Conservation (phyloP, 2,329 filamentous ascomycete genomes). For the Aphanocladium album region DNA sequence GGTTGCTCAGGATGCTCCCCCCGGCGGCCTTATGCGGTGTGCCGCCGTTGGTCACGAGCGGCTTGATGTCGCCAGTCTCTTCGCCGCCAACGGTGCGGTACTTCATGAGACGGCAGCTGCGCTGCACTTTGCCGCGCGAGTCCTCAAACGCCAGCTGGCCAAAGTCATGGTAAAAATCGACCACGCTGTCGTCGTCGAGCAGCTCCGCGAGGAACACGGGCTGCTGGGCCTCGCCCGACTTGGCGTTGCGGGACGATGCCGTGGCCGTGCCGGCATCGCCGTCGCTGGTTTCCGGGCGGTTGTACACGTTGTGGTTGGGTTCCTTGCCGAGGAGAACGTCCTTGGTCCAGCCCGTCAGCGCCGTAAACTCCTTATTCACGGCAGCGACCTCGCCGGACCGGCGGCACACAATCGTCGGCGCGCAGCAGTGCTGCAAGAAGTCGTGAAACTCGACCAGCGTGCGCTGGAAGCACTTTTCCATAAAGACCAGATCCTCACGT, state of each 20-base stretch:
- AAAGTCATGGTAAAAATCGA: constrained; percentile 95
- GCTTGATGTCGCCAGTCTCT: constrained; percentile 44
- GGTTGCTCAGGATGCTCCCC: constrained; percentile 49
- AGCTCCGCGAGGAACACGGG: constrained; percentile 89
- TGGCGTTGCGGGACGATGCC: constrained; percentile 38
- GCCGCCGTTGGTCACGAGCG: constrained; percentile 34
- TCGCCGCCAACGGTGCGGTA: constrained; percentile 71
- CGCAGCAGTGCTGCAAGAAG: constrained; percentile 81
- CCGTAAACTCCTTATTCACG: constrained; percentile 94
- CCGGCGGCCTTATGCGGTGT: constrained; percentile 38
- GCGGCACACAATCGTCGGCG: constrained; percentile 85
- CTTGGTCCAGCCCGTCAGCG: constrained; percentile 90
- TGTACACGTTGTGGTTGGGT: constrained; percentile 82
- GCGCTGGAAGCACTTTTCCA: constrained; percentile 95
- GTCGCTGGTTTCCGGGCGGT: constrained; percentile 40
- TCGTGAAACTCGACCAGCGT: constrained; percentile 91
- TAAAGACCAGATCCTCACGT: constrained; percentile 85
- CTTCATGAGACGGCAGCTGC: constrained; percentile 80
- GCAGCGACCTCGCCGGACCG: constrained; percentile 92
- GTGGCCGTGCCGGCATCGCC: constrained; percentile 15
- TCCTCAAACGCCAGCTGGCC: constrained; percentile 89
- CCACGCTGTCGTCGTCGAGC: constrained; percentile 86
- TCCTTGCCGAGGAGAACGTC: constrained; percentile 83
- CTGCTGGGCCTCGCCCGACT: constrained; percentile 51
- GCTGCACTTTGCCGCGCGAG: constrained; percentile 76